Conservation (phyloP, 1,139 yeast genomes). For the Zhuliangozyma blackwelliae region DNA sequence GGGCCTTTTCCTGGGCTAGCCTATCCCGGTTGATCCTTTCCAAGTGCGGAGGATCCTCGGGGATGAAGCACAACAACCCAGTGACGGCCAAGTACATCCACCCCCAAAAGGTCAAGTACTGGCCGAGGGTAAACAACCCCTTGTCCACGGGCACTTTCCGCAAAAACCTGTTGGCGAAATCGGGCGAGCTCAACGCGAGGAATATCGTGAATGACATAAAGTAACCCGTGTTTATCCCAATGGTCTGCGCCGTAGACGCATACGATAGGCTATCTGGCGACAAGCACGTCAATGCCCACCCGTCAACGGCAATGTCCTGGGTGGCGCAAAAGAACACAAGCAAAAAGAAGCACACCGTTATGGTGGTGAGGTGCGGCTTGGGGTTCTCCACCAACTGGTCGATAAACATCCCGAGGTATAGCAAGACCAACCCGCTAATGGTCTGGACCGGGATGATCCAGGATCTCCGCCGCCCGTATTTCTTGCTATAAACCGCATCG, state of each 20-base stretch:
- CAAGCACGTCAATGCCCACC: slow-evolving; percentile 93
- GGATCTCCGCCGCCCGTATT: slow-evolving; percentile 77
- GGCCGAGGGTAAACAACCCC: slow-evolving; percentile 71
- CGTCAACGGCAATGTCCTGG: slow-evolving; percentile 98
- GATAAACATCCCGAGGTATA: slow-evolving; percentile 58
- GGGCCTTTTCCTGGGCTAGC: slow-evolving; percentile 29
- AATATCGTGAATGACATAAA: slow-evolving; percentile 88
- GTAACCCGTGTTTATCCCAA: slow-evolving; percentile 91
- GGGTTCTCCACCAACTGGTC: slow-evolving; percentile 57
- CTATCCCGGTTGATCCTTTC: slow-evolving; percentile 35
- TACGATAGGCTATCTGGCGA: slow-evolving; percentile 77
- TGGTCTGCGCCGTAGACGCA: slow-evolving; percentile 86
- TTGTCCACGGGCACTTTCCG: slow-evolving; percentile 54
- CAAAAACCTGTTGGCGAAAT: slow-evolving; percentile 83
- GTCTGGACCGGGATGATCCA: slow-evolving; percentile 95
- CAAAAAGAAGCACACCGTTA: slow-evolving; percentile 65
- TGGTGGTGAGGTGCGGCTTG: slow-evolving; percentile 45
- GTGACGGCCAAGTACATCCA: slow-evolving; percentile 68
- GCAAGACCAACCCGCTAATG: slow-evolving; percentile 64
- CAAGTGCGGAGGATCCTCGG: slow-evolving; percentile 63
- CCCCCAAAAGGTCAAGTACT: slow-evolving; percentile 78
- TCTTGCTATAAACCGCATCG: slow-evolving; percentile 70
- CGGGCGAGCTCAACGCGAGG: slow-evolving; percentile 85
- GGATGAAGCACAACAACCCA: slow-evolving; percentile 44
- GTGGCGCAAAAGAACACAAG: slow-evolving; percentile 91